phyloP scores from a whole-genome alignment of 2,329 filamentous ascomycete genomes.

The Pseudogymnoascus sp. region DNA sequence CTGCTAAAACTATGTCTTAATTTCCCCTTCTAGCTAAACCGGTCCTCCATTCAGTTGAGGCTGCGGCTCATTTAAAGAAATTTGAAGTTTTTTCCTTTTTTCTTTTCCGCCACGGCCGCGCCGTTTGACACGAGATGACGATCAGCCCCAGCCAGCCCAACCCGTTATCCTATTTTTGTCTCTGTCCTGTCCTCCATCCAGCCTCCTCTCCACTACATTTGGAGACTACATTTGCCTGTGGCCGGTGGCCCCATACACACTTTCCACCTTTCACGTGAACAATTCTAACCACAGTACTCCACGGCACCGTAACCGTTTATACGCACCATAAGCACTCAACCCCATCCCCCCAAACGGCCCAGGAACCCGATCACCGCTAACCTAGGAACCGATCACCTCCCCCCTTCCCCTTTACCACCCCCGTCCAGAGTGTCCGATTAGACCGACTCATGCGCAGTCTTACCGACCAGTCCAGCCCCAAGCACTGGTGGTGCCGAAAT shows the following conservation, averaged over 20 bases:
- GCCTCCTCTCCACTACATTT: not conserved
- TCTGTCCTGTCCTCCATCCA: not conserved
- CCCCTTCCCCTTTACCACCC: not conserved
- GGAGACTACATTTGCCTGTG: too few relatives aligned
- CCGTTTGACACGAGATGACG: not conserved
- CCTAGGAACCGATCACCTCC: not conserved
- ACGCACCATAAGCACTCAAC: not conserved
- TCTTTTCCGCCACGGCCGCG: not conserved
- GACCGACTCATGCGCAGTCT: not conserved
- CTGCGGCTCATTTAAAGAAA: not conserved
- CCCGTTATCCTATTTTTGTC: not conserved
- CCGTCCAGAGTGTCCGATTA: not conserved
- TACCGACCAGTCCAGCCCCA: not conserved
- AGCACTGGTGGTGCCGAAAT: not conserved
- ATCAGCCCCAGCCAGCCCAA: not conserved
- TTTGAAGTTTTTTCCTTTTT: not conserved
- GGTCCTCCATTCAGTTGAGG: not conserved
- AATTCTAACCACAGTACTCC: not conserved
- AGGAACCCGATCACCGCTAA: not conserved
- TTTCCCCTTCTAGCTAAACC: not conserved
- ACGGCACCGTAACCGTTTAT: too few relatives aligned
- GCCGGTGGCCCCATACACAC: too few relatives aligned
- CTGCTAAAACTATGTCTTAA: not conserved
- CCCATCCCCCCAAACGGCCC: not conserved
- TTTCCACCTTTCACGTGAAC: not conserved